Conservation (phyloP, 371 early-diverging fungal genomes). For the Chytridiales sp. region DNA sequence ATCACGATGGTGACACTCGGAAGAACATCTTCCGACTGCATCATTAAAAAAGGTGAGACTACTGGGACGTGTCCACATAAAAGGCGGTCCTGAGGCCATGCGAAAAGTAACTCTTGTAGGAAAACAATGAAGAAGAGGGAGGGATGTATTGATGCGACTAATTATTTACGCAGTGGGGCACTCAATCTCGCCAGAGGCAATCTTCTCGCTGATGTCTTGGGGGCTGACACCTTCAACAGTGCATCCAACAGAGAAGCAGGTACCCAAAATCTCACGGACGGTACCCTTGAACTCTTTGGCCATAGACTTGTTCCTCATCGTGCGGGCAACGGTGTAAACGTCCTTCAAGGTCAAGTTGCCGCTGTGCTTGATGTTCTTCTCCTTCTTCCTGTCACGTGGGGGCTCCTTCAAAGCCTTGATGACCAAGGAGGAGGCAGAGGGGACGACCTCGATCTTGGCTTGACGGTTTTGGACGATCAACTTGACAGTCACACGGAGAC, state of each 20-base stretch:
- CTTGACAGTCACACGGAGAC: conserved; percentile 97
- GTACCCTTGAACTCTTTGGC: conserved; percentile 86
- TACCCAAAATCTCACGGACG: conserved; percentile 98
- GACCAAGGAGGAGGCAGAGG: conserved; percentile 96
- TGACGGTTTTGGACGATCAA: conserved; percentile 99
- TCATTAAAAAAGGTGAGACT: neutral
- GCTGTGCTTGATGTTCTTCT: conserved; percentile 98
- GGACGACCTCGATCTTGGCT: conserved; percentile 96
- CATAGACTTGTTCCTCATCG: conserved; percentile 91
- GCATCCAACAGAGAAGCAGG: conserved; percentile 95
- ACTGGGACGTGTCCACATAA: neutral
- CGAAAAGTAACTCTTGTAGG: no score
- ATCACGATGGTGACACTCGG: no score
- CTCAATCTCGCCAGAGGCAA: conserved; percentile 45
- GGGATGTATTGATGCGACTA: no score
- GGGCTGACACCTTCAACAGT: conserved; percentile 93
- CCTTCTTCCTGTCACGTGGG: conserved; percentile 99
- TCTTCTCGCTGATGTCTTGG: conserved; percentile 68
- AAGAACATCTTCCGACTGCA: no score
- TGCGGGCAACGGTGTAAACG: conserved; percentile 96
- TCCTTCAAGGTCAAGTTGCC: conserved; percentile 91
- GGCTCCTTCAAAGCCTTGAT: conserved; percentile 99
- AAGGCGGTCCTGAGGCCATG: no score
- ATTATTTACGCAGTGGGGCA: conserved; percentile 32
- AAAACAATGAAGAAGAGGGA: no score